A percentile compares a stretch with the other conserved stretches of the same genome.
Conservation (phyloP, 202 grass and related monocot genomes). For the Panicum virgatum region DNA sequence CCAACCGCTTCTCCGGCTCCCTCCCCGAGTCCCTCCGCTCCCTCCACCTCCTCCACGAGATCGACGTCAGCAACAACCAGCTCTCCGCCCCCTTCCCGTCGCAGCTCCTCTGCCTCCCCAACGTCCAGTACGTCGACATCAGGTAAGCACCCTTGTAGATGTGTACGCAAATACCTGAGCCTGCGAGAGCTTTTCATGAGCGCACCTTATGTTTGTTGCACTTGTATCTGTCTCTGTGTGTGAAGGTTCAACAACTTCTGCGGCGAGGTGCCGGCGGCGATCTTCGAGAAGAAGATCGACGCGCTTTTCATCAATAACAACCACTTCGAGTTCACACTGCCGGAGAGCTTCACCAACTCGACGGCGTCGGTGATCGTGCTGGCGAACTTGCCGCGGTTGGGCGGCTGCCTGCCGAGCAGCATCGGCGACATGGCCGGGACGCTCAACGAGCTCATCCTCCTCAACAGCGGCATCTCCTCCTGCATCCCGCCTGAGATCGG, state of each 20-base stretch:
- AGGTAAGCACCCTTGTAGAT: slow-evolving; percentile 30
- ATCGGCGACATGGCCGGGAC: slow-evolving; percentile 77
- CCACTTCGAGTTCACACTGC: slow-evolving; percentile 73
- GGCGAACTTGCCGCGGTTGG: slow-evolving; percentile 66
- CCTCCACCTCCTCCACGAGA: slow-evolving; percentile 65
- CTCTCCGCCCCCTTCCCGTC: slow-evolving; percentile 60
- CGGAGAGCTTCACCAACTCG: slow-evolving; percentile 72
- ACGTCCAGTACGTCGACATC: slow-evolving; percentile 71
- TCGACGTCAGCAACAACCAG: slow-evolving; percentile 84
- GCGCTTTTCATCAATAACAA: slow-evolving; percentile 99
- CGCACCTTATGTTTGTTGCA: not conserved
- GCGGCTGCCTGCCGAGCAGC: slow-evolving; percentile 81
- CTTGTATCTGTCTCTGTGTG: slow-evolving; percentile 5
- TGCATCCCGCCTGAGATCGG: slow-evolving; percentile 94
- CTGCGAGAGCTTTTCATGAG: not conserved
- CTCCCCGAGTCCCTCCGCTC: slow-evolving; percentile 54
- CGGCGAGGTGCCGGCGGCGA: slow-evolving; percentile 60
- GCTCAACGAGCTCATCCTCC: slow-evolving; percentile 68
- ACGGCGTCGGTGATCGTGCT: slow-evolving; percentile 85
- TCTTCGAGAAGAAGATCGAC: slow-evolving; percentile 82
- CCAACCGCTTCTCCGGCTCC: slow-evolving; percentile 65
- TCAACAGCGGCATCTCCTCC: slow-evolving; percentile 85
- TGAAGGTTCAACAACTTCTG: slow-evolving; percentile 79
- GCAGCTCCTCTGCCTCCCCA: slow-evolving; percentile 61
- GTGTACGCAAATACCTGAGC: not conserved